Percentiles rank a stretch among this genome's conserved stretches.
phyloP scores from a whole-genome alignment of 192 early-diverging fungal species.

The Entomortierella chlamydospora region DNA sequence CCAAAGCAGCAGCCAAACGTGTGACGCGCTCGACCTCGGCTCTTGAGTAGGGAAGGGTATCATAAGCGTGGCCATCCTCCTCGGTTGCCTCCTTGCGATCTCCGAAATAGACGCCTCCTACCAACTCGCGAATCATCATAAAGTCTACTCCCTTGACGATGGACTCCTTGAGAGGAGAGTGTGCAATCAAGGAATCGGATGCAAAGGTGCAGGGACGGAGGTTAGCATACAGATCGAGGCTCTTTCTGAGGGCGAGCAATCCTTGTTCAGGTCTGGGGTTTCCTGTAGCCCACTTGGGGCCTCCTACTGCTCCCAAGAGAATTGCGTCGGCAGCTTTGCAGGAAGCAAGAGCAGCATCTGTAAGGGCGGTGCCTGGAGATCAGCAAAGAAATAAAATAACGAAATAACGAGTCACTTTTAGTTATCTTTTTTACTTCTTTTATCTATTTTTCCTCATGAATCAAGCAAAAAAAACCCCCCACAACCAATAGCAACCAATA shows the following conservation, averaged over 20 bases:
- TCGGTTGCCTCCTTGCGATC: constrained; percentile 86
- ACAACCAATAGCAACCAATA: no score
- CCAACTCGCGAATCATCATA: constrained; percentile 93
- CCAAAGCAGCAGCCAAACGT: constrained; percentile 89
- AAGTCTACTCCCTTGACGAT: constrained; percentile 93
- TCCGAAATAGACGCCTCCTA: constrained; percentile 99
- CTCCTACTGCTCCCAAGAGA: constrained; percentile 97
- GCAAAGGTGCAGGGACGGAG: constrained; percentile 96
- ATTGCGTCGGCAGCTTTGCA: constrained; percentile 91
- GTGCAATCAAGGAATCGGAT: constrained; percentile 79
- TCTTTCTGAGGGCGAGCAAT: constrained; percentile 91
- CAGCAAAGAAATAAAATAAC: neutral
- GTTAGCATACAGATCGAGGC: constrained; percentile 95
- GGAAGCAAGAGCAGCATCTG: constrained; percentile 82
- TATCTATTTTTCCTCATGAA: no score
- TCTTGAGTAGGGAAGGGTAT: constrained; percentile 94
- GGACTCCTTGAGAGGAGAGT: constrained; percentile 92
- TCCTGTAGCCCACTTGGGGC: constrained; percentile 91
- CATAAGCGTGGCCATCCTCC: constrained; percentile 77
- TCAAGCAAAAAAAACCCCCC: no score
- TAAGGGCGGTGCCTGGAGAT: constrained; percentile 72
- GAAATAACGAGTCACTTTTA: constrained; percentile 37
- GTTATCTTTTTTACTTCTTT: constrained; percentile 24
- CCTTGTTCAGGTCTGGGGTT: constrained; percentile 96
- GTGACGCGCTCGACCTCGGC: constrained; percentile 95